Evolutionary conservation across 1,284 basidiomycete genomes (phyloP), one percentile per base, ranked within the genome.

Genomic region (Fomitopsis schrenkii): DNA sequence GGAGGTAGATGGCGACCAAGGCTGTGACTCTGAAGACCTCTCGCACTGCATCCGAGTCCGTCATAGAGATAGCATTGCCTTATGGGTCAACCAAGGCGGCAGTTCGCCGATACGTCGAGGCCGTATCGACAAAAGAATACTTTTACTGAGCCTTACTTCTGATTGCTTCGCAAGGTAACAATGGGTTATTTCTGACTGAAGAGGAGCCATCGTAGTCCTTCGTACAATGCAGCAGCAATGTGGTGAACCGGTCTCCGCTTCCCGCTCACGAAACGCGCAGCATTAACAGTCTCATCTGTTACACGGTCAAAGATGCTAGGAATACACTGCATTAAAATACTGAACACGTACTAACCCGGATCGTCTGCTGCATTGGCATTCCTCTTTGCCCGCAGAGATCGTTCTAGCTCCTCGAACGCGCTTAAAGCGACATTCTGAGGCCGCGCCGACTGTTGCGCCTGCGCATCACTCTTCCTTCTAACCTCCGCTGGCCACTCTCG

Each of bases 351-450:
- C 70, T 69, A 40, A 67, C 59, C 59, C 9, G 57, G 41, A 65
- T 61, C 72, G 69, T 52, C 67, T 68, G 52, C 65, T 0, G 67
- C 66, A 33, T 72, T 68, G 19, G 56, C 62, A 53, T 66, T 70
- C 66, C 72, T 75, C 67, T 82, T 85, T 69, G 75, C 79, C 67
- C 76, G 73, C 68, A 90, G 71, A 19, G 75, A 67, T 64, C 78
- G 74, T 68, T 91, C 90, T 75, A 91, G 77, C 71, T 85, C 82
- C 67, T 88, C 86, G 67, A 91, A 91, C 5, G 86, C 87, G 64
- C 72, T 81, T 41, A 85, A 59, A 17, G 77, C 72, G 2, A 77
- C 76, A 36, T 76, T 76, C 54, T 72, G 74, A 62, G 74, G 68
- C 35, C 62, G 57, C 12, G 64, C 56, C 9, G 55, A 7, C n/a